Evolutionary conservation across 169 alveolate genomes (phyloP), one percentile per base, ranked within the genome.

Genomic region (Plasmodium gonderi): DNA sequence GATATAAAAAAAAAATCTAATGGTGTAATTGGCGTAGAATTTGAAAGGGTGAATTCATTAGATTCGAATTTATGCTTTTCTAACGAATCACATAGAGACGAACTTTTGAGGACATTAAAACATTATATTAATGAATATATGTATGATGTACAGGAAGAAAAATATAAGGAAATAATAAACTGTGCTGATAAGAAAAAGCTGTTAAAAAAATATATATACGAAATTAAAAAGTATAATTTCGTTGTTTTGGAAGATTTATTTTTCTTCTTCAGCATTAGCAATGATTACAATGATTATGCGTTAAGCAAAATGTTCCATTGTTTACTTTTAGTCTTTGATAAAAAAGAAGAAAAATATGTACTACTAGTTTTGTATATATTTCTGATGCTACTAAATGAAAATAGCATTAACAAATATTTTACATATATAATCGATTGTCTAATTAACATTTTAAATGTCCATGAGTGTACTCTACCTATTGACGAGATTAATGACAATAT

Each of bases 151-250:
- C 75, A 69, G 76, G 92, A 82, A 29, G 60, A 72, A 47, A 82
- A 44, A 36, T 60, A 8, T 75, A 68, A 60, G 23, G 92, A 82
- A 82, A 82, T 82, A 42, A 31, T 40, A 49, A 23, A 11, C 33
- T 42, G 51, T 38, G 31, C 20, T 45, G 82, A 82, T 82, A 82
- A 82, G 76, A 82, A 82, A 47, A 67, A 64, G 40, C 26, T 82
- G 42, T 33, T 82, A 82, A 82, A 82, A 47, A 82, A 45, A 47
- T 82, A 82, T 75, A 69, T 82, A 45, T 54, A 82, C 14, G 92
- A 82, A 82, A 42, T 82, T 45, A 68, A 82, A 47, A 68, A 47
- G 23, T 54, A 82, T 17, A 69, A 82, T 47, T 82, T 82, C 44
- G 40, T 14, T 12, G 23, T 82, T 82, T 49, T 82, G 60, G 81